These are phyloP conservation scores for Tremellales sp. DNA, from an alignment of 1,284 basidiomycete genomes.

Conservation along the genomic window DNA sequence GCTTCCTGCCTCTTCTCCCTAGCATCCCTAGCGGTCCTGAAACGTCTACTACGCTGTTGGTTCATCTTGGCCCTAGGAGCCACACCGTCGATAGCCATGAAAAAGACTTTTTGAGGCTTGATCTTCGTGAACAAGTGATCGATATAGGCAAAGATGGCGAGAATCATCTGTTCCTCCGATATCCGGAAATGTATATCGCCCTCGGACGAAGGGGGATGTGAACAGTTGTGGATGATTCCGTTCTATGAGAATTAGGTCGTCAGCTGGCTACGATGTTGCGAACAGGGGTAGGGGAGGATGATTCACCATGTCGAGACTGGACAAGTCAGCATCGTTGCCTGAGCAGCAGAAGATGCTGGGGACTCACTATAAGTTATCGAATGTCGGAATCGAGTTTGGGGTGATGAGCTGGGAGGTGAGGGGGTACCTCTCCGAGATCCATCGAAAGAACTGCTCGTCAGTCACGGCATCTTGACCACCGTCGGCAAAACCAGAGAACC, in stretches of 20 bases:
- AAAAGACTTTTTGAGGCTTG: slow-evolving; percentile 93
- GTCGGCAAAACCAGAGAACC: background rate
- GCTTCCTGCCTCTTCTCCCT: slow-evolving; percentile 84
- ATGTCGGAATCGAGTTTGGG: slow-evolving; percentile 63
- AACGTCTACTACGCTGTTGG: slow-evolving; percentile 90
- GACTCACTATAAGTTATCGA: slow-evolving; percentile 50
- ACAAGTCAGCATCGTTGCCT: background rate
- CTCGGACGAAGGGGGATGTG: slow-evolving; percentile 56
- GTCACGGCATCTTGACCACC: background rate
- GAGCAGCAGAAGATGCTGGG: background rate
- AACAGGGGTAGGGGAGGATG: background rate
- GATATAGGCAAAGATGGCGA: slow-evolving; percentile 94
- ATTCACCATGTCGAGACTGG: slow-evolving; percentile 37
- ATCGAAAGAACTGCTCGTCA: slow-evolving; percentile 54
- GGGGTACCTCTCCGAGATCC: slow-evolving; percentile 84
- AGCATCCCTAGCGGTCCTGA: slow-evolving; percentile 90
- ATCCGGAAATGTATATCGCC: slow-evolving; percentile 91
- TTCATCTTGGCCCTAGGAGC: slow-evolving; percentile 99
- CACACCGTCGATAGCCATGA: slow-evolving; percentile 97
- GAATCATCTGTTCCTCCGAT: slow-evolving; percentile 94
- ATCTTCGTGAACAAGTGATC: slow-evolving; percentile 96
- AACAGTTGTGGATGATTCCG: slow-evolving; percentile 96
- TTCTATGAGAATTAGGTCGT: slow-evolving; percentile 95
- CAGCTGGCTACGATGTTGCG: slow-evolving; percentile 34
- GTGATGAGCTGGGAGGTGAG: slow-evolving; percentile 98